These are phyloP conservation scores for Amauroascus verrucosus DNA, from an alignment of 2,329 filamentous ascomycete species.

Conservation along the genomic window DNA sequence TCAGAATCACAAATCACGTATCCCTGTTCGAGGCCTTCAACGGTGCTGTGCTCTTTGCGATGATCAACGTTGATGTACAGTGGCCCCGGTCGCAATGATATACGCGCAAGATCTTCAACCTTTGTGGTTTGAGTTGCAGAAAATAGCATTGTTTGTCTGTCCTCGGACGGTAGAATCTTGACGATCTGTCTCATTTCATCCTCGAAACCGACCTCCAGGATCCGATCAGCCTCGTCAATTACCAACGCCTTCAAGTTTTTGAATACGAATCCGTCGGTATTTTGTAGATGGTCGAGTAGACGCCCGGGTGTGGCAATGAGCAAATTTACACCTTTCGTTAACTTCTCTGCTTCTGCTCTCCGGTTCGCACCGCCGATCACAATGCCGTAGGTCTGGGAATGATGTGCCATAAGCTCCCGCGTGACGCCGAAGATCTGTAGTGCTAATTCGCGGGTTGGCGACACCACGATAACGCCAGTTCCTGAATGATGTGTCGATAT, in stretches of 20 bases:
- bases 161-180: constrained; percentile 78
- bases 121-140: constrained; percentile 97
- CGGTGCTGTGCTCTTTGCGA: constrained; percentile 78
- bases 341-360: constrained; percentile 84
- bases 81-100: constrained; percentile 81
- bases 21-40: constrained; percentile 87
- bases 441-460: constrained; percentile 85
- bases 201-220: constrained; percentile 95
- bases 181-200: constrained; percentile 97
- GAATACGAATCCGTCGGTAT: constrained; percentile 78
- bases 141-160: constrained; percentile 95
- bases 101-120: constrained; percentile 89
- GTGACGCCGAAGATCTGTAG: constrained; percentile 95
- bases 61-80: constrained; percentile 97
- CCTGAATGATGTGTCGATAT: constrained; percentile 28
- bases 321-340: constrained; percentile 87
- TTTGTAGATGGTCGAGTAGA: constrained; percentile 86
- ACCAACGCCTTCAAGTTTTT: constrained; percentile 88
- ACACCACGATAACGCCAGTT: constrained; percentile 83
- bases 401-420: constrained; percentile 79
- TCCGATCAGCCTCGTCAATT: constrained; percentile 94
- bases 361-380: constrained; percentile 92
- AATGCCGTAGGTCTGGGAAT: constrained; percentile 92
- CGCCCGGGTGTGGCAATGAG: constrained; percentile 89
- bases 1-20: constrained; percentile 91